Evolutionary conservation across 805 yeast genomes (phyloP).

Genomic region (Saturnispora gosingensis): DNA sequence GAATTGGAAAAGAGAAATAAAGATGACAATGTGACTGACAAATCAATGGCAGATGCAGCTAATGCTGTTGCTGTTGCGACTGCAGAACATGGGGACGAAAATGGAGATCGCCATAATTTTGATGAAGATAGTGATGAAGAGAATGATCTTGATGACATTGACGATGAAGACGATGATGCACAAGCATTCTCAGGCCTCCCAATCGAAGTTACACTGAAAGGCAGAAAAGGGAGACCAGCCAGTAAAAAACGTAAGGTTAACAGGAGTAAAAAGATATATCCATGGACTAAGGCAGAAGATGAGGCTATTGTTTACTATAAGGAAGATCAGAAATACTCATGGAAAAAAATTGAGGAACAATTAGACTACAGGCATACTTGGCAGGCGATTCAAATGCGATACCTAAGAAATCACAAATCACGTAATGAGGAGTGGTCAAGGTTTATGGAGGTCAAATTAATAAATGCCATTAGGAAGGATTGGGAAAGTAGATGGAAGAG

Average conservation of each 20-base stretch:
- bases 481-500: slow-evolving; percentile 35
- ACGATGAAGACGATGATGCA: slow-evolving; percentile 6
- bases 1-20: slow-evolving; percentile 2
- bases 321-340: slow-evolving; percentile 29
- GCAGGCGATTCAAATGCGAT: slow-evolving; percentile 42
- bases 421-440: slow-evolving; percentile 29
- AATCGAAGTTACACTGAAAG: slow-evolving; percentile 2
- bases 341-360: slow-evolving; percentile 31
- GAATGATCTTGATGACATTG: neutral
- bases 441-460: slow-evolving; percentile 27
- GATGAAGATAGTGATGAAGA: neutral
- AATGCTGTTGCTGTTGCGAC: slow-evolving; percentile 4
- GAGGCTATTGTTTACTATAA: slow-evolving; percentile 29
- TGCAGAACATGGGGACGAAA: neutral
- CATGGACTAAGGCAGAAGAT: slow-evolving; percentile 32
- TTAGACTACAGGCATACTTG: slow-evolving; percentile 30
- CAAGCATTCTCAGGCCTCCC: slow-evolving; percentile 6
- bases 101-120: neutral
- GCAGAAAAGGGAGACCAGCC: neutral
- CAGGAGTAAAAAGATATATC: slow-evolving; percentile 7
- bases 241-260: neutral
- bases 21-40: slow-evolving; percentile 1
- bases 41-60: neutral
- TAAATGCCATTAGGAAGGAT: slow-evolving; percentile 28
- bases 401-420: slow-evolving; percentile 31